Evolutionary conservation across 2,329 filamentous ascomycete species (phyloP), one percentile per base, ranked within the genome.

Genomic region (Neoascochyta sp.): DNA sequence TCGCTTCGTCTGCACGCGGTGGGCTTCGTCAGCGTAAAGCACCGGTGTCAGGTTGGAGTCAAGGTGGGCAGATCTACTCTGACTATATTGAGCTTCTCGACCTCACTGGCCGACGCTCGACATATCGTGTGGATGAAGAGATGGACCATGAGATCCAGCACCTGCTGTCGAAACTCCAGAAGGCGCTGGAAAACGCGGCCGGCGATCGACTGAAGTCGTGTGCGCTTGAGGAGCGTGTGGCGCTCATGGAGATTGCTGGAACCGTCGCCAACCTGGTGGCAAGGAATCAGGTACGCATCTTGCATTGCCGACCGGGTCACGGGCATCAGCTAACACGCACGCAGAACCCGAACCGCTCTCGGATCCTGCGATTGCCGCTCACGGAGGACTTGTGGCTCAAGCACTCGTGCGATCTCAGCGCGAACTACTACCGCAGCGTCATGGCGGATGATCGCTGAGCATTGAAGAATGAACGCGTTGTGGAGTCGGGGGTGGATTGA

Each of bases 231-330:
- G 69, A 74, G 34, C 64, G 78, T 30, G 86, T 89, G 22, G 86
- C 87, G 0, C 73, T 90, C 31, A 80, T 82, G 43, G 87, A 93
- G 54, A 94, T 95, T 75, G 83, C 82, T 25, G 78, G 78, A 30
- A 73, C 80, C 24, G 78, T 90, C 37, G 84, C 83, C 7, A 74
- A 75, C 40, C 75, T 80, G 56, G 75, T 83, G 36, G 67, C 80
- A 3, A 52, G 56, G 43, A 52, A 63, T 22, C 50, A 51, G 47
- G 67, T 58, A 52, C 20, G 53, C 41, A 7, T 10, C 15, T 7
- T 15, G 23, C 54, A 54, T n/a, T n/a, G n/a, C n/a, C n/a, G n/a
- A n/a, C n/a, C n/a, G n/a, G n/a, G n/a, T n/a, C n/a, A n/a, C n/a
- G n/a, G n/a, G n/a, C n/a, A n/a, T n/a, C 32, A 5, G 33, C 69